Conservation (phyloP, 345 rosid genomes). For the Euclidium syriacum region DNA sequence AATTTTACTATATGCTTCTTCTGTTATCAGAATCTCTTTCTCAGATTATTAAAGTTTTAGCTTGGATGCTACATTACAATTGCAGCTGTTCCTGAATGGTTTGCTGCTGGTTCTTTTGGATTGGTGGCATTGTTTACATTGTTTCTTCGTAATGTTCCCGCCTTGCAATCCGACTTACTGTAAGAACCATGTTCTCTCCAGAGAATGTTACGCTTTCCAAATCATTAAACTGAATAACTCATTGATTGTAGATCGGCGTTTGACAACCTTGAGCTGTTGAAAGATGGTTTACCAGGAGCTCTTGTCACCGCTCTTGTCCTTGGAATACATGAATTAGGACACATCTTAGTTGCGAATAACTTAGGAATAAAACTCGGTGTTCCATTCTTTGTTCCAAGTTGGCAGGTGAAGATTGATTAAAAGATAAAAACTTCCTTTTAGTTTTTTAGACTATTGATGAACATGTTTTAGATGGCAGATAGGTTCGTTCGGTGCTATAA, state of each 20-base stretch:
- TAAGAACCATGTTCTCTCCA: slow-evolving; percentile 33
- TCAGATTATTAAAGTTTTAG: neutral
- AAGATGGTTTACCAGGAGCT: slow-evolving; percentile 85
- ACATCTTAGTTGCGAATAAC: slow-evolving; percentile 60
- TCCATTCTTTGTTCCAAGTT: slow-evolving; percentile 93
- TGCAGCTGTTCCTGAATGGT: slow-evolving; percentile 96
- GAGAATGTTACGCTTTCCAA: neutral
- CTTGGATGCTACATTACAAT: slow-evolving; percentile 2
- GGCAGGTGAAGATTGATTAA: slow-evolving; percentile 67
- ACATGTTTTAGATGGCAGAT: slow-evolving; percentile 69
- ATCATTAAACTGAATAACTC: neutral
- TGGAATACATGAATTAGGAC: slow-evolving; percentile 79
- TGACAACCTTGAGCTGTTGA: slow-evolving; percentile 67
- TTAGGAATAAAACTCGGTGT: slow-evolving; percentile 72
- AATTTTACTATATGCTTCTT: slow-evolving; percentile 5
- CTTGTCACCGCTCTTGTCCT: slow-evolving; percentile 69
- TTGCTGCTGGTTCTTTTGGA: slow-evolving; percentile 95
- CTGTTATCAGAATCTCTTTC: neutral
- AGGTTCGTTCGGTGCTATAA: slow-evolving; percentile 96
- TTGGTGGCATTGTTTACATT: slow-evolving; percentile 69
- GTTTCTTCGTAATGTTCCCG: slow-evolving; percentile 90
- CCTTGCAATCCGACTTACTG: slow-evolving; percentile 77
- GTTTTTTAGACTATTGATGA: slow-evolving; percentile 20
- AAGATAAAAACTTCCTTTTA: neutral
- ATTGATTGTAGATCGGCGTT: slow-evolving; percentile 55